Percentiles rank a stretch among this genome's conserved stretches.
Evolutionary conservation across 2,329 filamentous ascomycete genomes (phyloP).

Genomic region (Aschersonia sp.): DNA sequence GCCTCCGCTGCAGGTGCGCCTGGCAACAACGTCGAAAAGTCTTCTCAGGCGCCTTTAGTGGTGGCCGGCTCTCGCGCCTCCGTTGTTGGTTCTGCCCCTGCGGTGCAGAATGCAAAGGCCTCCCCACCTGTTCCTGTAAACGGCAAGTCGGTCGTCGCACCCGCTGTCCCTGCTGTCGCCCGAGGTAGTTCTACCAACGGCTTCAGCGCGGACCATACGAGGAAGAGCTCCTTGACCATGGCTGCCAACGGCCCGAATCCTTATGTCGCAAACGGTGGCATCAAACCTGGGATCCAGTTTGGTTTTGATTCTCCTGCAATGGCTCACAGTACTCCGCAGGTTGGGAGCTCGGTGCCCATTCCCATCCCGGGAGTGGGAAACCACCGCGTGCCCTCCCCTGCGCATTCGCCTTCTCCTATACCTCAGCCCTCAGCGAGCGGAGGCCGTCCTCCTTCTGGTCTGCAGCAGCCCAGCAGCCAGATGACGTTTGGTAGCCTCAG

Average conservation of each 20-base stretch:
- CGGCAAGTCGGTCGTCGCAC: conserved; percentile 60
- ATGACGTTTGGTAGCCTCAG: conserved; percentile 75
- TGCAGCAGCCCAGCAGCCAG: conserved; percentile 51
- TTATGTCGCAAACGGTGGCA: conserved; percentile 60
- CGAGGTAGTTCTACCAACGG: conserved; percentile 58
- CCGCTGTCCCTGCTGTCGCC: conserved; percentile 52
- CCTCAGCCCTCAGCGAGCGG: conserved; percentile 74
- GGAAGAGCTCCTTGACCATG: conserved; percentile 87
- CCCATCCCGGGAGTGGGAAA: conserved; percentile 43
- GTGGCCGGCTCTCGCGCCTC: conserved; percentile 35
- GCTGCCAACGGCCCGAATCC: conserved; percentile 66
- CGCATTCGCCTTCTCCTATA: conserved; percentile 83
- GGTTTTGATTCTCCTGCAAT: conserved; percentile 61
- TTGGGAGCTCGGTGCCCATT: conserved; percentile 38
- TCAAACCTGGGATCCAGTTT: conserved; percentile 61
- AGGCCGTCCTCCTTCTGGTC: conserved; percentile 67
- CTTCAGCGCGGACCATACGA: conserved; percentile 53
- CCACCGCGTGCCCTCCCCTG: conserved; percentile 68
- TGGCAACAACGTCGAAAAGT: conserved; percentile 21
- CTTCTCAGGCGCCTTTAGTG: conserved; percentile 43
- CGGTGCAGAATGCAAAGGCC: conserved; percentile 44
- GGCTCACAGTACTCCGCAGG: conserved; percentile 52
- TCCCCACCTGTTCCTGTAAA: conserved; percentile 68
- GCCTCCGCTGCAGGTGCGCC: conserved; percentile 50
- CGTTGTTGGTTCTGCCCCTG: conserved; percentile 32